phyloP scores from a whole-genome alignment of 139 green algal species.

The Chlorella sp. region DNA sequence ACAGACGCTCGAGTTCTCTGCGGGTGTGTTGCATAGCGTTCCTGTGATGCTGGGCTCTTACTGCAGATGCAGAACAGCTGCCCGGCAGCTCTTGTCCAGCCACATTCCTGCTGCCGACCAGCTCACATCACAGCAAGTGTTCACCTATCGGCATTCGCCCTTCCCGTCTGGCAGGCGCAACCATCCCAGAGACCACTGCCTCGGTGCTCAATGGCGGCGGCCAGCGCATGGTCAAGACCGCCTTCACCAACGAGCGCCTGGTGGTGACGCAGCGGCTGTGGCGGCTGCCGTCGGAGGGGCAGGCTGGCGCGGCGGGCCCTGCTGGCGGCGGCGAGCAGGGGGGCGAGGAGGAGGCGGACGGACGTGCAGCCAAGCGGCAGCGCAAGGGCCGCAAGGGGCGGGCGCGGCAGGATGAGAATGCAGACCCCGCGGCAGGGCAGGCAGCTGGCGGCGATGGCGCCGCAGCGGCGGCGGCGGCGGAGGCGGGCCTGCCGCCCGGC shows the following conservation, averaged over 20 bases:
- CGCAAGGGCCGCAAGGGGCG: slow-evolving; percentile 27
- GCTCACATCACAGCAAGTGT: too few relatives aligned
- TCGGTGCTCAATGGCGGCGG: slow-evolving; percentile 51
- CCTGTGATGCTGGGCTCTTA: too few relatives aligned
- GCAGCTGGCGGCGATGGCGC: neutral
- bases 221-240: slow-evolving; percentile 31
- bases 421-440: neutral
- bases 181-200: slow-evolving; percentile 63
- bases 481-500: neutral
- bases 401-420: slow-evolving; percentile 23
- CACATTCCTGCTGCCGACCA: too few relatives aligned
- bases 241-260: slow-evolving; percentile 57
- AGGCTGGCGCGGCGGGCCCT: neutral
- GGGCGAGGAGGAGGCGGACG: slow-evolving; percentile 6
- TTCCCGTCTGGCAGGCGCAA: slow-evolving; percentile 28
- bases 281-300: slow-evolving; percentile 26
- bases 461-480: neutral
- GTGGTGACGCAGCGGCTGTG: slow-evolving; percentile 69
- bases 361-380: slow-evolving; percentile 22
- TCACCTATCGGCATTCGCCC: too few relatives aligned
- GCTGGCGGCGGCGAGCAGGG: neutral
- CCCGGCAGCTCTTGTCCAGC: too few relatives aligned
- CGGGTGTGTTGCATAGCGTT: slow-evolving; percentile 1
- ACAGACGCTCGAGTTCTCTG: slow-evolving; percentile 43
- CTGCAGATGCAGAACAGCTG: too few relatives aligned